Percentiles rank a stretch among this genome's conserved stretches.
Evolutionary conservation across 2,329 filamentous ascomycete species (phyloP).

Genomic region (Aspergillus novoparasiticus): DNA sequence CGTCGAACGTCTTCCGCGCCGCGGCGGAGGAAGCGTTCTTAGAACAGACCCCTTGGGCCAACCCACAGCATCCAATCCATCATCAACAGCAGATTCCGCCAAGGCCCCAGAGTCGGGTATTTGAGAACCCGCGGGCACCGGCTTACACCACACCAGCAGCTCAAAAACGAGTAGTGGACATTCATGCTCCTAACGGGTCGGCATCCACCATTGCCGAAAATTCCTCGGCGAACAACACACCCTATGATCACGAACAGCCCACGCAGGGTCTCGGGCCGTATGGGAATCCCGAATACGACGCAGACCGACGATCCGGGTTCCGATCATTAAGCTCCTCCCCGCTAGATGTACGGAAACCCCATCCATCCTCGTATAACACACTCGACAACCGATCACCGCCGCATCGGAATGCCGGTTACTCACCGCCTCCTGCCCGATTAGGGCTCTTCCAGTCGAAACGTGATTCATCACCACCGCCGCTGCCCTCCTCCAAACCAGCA

Average conservation of each 20-base stretch:
- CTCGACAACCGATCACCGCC: constrained; percentile 32
- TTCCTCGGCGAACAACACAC: constrained; percentile 48
- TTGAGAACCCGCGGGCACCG: constrained; percentile 38
- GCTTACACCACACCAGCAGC: constrained; percentile 46
- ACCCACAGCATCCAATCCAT: constrained; percentile 77
- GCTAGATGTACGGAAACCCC: constrained; percentile 43
- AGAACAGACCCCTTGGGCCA: constrained; percentile 89
- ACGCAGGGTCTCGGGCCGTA: constrained; percentile 27
- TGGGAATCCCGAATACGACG: constrained; percentile 37
- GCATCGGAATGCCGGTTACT: constrained; percentile 33
- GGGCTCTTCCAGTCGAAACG: constrained; percentile 38
- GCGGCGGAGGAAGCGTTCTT: constrained; percentile 82
- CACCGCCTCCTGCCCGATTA: constrained; percentile 37
- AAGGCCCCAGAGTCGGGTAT: constrained; percentile 34
- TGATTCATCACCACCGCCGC: constrained; percentile 34
- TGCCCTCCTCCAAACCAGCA: constrained; percentile 33
- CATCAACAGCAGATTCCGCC: constrained; percentile 49
- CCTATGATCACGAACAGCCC: constrained; percentile 43
- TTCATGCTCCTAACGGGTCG: constrained; percentile 47
- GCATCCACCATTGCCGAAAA: constrained; percentile 51
- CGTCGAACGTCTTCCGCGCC: constrained; percentile 40
- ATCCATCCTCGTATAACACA: constrained; percentile 27
- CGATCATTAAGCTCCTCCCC: constrained; percentile 43
- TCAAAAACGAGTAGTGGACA: constrained; percentile 47
- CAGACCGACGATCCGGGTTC: constrained; percentile 37